Percentiles rank a stretch among this genome's conserved stretches.
Evolutionary conservation across 2,329 filamentous ascomycete genomes (phyloP).

Genomic region (Trichoderma sp.): DNA sequence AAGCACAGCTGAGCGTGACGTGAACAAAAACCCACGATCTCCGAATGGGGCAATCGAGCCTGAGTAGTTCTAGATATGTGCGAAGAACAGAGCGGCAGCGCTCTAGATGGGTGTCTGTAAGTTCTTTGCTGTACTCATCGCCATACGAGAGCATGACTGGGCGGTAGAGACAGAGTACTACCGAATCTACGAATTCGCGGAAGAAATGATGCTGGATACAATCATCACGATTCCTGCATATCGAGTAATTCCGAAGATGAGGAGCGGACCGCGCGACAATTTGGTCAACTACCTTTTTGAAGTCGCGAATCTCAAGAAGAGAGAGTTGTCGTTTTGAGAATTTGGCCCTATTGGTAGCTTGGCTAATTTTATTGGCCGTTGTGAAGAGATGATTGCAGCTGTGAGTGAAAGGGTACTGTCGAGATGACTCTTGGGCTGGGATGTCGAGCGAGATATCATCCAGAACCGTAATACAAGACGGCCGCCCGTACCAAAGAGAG

Average conservation of each 20-base stretch:
- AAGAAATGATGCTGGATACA: slow-evolving; percentile 12
- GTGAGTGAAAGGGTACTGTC: background rate
- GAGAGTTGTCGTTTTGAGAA: background rate
- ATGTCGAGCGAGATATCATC: background rate
- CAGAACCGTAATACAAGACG: background rate
- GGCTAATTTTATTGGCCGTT: slow-evolving; percentile 9
- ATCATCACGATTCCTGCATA: slow-evolving; percentile 1
- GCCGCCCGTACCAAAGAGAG: slow-evolving; percentile 4
- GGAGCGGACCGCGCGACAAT: background rate
- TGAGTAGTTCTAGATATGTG: slow-evolving; percentile 1
- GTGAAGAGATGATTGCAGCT: slow-evolving; percentile 5
- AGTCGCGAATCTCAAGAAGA: background rate
- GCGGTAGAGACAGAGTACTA: background rate
- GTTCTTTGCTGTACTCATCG: background rate
- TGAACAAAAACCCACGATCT: slow-evolving; percentile 14
- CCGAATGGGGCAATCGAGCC: background rate
- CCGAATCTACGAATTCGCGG: slow-evolving; percentile 1
- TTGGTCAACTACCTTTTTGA: background rate
- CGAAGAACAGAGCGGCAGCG: slow-evolving; percentile 4
- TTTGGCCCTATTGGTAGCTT: background rate
- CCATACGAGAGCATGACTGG: background rate
- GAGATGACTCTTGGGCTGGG: background rate
- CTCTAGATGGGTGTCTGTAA: background rate
- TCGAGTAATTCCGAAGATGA: background rate
- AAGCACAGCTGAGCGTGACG: slow-evolving; percentile 1